Evolutionary conservation across 2,329 filamentous ascomycete species (phyloP).

Genomic region (Penicillium sp.): DNA sequence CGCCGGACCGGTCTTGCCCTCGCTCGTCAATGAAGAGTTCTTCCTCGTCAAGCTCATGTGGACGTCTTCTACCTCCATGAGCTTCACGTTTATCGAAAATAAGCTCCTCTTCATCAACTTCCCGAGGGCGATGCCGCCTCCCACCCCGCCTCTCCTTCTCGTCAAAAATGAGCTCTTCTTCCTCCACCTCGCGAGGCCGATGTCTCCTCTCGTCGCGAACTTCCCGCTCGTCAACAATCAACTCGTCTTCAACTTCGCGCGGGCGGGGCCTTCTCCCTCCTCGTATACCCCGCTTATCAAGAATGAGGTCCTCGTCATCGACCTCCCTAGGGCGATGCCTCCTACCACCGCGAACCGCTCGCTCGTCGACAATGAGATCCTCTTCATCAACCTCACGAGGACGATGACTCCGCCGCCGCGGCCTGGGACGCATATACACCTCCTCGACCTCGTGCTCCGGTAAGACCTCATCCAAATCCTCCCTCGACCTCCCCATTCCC

Average conservation of each 20-base stretch:
- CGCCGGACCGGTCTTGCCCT: too few relatives aligned
- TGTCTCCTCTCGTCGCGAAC: constrained; percentile 15
- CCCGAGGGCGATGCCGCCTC: constrained; percentile 4
- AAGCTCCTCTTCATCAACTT: constrained; percentile 4
- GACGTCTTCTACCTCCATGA: background rate
- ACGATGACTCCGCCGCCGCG: constrained; percentile 7
- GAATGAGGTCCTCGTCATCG: constrained; percentile 31
- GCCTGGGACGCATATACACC: constrained; percentile 3
- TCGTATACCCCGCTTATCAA: constrained; percentile 12
- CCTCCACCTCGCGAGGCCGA: constrained; percentile 27
- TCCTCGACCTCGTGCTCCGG: constrained; percentile 17
- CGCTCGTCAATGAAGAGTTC: constrained; percentile 13
- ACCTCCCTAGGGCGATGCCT: constrained; percentile 20
- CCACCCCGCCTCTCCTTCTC: constrained; percentile 7
- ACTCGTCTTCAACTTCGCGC: constrained; percentile 5
- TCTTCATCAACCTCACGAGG: constrained; percentile 17
- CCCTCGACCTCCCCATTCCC: constrained; percentile 29
- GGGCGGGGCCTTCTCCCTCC: constrained; percentile 5
- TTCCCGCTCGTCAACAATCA: constrained; percentile 12
- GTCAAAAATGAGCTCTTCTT: constrained; percentile 27
- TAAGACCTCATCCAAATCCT: constrained; percentile 19
- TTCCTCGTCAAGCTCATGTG: constrained; percentile 12
- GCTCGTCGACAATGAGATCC: constrained; percentile 4
- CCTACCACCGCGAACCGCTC: constrained; percentile 16
- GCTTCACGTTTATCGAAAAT: background rate